Evolutionary conservation across 306 rosid genomes (phyloP).

Genomic region (Prunus mira): DNA sequence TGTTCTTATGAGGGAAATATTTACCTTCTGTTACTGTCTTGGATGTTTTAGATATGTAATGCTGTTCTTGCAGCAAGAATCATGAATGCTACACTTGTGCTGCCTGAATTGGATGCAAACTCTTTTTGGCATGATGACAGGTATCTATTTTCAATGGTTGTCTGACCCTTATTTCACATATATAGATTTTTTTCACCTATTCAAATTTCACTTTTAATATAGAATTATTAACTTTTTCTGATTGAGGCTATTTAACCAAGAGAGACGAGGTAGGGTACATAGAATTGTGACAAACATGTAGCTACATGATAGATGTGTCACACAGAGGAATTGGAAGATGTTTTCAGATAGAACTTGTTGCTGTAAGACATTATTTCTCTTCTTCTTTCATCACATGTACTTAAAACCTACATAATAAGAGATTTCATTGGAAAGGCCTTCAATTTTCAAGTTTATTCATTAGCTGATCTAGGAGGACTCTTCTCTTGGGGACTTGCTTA

Average conservation of each 20-base stretch:
- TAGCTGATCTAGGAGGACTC: neutral
- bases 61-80: conserved; percentile 99
- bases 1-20: neutral
- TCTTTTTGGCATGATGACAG: conserved; percentile 96
- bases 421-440: too few relatives aligned
- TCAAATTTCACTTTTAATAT: neutral
- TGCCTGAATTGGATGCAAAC: conserved; percentile 94
- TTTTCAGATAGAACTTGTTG: neutral
- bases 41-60: conserved; percentile 73
- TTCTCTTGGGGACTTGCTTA: neutral
- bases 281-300: neutral
- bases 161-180: conserved; percentile 6
- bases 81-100: conserved; percentile 92
- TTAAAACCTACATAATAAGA: neutral
- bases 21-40: conserved; percentile 15
- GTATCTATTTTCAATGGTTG: conserved; percentile 36
- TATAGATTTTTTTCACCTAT: conserved; percentile 11
- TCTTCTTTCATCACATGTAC: neutral
- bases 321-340: neutral
- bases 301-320: neutral
- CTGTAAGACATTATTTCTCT: neutral
- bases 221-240: neutral
- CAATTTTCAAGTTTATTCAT: neutral
- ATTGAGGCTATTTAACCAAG: neutral
- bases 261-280: neutral